A percentile compares a stretch with the other conserved stretches of the same genome.
phyloP scores from a whole-genome alignment of 2,329 filamentous ascomycete genomes.

The Aspergillus alliaceus region DNA sequence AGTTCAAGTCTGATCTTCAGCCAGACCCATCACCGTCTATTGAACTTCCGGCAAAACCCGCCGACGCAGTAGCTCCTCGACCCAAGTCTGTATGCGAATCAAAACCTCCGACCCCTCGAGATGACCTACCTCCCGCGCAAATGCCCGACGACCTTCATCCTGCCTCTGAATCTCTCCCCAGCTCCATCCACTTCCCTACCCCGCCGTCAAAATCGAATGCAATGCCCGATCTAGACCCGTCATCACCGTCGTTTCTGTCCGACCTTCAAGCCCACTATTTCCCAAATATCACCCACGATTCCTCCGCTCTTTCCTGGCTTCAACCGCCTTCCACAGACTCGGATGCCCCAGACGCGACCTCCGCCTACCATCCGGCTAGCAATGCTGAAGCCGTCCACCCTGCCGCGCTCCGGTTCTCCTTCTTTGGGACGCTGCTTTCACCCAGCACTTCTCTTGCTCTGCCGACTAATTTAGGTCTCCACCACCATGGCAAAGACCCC shows the following conservation, averaged over 20 bases:
- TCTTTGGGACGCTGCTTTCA: slow-evolving; percentile 75
- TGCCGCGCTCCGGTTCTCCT: slow-evolving; percentile 82
- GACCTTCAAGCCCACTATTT: slow-evolving; percentile 93
- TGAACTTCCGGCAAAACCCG: not conserved
- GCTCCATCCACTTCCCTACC: slow-evolving; percentile 46
- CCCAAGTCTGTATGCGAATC: slow-evolving; percentile 7
- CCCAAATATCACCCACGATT: slow-evolving; percentile 80
- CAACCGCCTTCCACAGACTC: slow-evolving; percentile 67
- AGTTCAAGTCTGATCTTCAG: slow-evolving; percentile 2
- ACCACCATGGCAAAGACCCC: slow-evolving; percentile 90
- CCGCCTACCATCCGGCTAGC: slow-evolving; percentile 79
- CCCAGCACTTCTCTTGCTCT: slow-evolving; percentile 73
- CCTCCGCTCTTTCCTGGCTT: slow-evolving; percentile 88
- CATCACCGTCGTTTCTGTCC: slow-evolving; percentile 77
- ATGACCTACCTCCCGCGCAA: slow-evolving; percentile 37
- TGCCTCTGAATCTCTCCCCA: slow-evolving; percentile 37
- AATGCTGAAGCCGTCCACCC: slow-evolving; percentile 63
- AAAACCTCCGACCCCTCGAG: slow-evolving; percentile 14
- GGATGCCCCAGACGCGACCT: slow-evolving; percentile 62
- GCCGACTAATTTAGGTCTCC: slow-evolving; percentile 75
- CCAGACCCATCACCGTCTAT: not conserved
- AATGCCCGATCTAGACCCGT: slow-evolving; percentile 75
- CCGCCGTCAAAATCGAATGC: slow-evolving; percentile 47
- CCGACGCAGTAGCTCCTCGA: not conserved
- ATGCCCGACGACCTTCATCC: slow-evolving; percentile 41